These are phyloP conservation scores for Metarhizium guizhouense DNA, from an alignment of 2,329 filamentous ascomycete species.

Conservation along the genomic window DNA sequence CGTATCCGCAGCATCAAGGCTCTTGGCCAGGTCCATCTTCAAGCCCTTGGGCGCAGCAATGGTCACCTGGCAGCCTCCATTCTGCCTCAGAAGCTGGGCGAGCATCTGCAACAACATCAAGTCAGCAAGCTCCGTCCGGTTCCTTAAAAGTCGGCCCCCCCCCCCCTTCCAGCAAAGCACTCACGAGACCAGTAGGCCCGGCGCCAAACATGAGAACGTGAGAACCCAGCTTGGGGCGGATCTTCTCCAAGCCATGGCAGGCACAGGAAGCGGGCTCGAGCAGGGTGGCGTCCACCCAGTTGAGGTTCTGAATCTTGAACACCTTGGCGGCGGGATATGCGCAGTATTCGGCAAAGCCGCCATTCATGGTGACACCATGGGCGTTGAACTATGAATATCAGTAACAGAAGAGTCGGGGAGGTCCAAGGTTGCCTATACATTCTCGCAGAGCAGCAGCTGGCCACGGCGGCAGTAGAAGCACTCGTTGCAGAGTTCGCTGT, in stretches of 20 bases:
- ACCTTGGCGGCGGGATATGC: conserved; percentile 44
- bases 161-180: conserved; percentile 9
- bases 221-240: conserved; percentile 55
- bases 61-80: conserved; percentile 61
- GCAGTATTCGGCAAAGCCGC: conserved; percentile 64
- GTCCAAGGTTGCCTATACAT: conserved; percentile 21
- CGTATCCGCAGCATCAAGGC: conserved; percentile 42
- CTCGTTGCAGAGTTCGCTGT: conserved; percentile 58
- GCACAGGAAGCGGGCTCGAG: conserved; percentile 64
- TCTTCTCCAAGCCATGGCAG: conserved; percentile 62
- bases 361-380: conserved; percentile 58
- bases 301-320: conserved; percentile 57
- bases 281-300: conserved; percentile 59
- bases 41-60: conserved; percentile 59
- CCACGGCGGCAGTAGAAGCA: conserved; percentile 68
- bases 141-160: too few species aligned
- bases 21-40: conserved; percentile 61
- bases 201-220: conserved; percentile 58
- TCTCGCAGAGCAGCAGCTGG: conserved; percentile 58
- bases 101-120: conserved; percentile 29
- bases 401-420: neutral
- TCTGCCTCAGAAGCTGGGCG: conserved; percentile 53
- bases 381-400: conserved; percentile 41
- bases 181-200: conserved; percentile 55
- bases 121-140: neutral